Evolutionary conservation across 2,329 filamentous ascomycete species (phyloP).

Genomic region (Neonectria hederae): DNA sequence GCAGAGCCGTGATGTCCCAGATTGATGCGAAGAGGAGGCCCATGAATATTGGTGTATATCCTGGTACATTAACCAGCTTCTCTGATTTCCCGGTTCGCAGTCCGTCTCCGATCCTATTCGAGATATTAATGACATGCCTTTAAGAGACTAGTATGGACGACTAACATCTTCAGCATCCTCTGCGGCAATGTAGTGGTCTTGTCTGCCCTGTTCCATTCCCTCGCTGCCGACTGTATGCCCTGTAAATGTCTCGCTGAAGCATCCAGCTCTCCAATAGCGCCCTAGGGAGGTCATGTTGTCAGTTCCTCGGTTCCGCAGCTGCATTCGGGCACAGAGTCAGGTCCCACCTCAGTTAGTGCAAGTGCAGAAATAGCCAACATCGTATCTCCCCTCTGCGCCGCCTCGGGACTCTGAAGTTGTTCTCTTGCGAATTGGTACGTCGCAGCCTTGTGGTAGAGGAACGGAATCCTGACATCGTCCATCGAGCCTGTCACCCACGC

Average conservation of each 20-base stretch:
- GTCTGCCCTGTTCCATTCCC: conserved; percentile 33
- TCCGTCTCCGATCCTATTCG: conserved; percentile 51
- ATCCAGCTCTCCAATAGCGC: conserved; percentile 54
- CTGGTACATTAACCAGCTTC: conserved; percentile 52
- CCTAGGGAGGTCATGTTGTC: conserved; percentile 41
- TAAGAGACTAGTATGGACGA: background rate
- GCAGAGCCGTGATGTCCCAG: conserved; percentile 50
- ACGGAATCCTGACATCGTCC: conserved; percentile 55
- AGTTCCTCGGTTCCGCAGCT: conserved; percentile 9
- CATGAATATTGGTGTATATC: conserved; percentile 57
- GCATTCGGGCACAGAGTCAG: conserved; percentile 5
- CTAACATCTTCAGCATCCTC: conserved; percentile 55
- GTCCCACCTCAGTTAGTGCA: conserved; percentile 54
- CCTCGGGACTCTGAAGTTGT: conserved; percentile 51
- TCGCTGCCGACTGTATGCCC: conserved; percentile 47
- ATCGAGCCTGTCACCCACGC: conserved; percentile 57
- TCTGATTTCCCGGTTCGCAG: conserved; percentile 52
- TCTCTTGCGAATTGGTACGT: conserved; percentile 58
- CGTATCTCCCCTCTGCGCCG: conserved; percentile 52
- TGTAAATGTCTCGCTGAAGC: conserved; percentile 55
- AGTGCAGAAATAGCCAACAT: conserved; percentile 56
- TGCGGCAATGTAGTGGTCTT: conserved; percentile 49
- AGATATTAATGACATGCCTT: conserved; percentile 21
- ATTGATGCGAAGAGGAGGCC: conserved; percentile 56
- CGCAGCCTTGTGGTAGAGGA: conserved; percentile 57